These are phyloP conservation scores for Buddleja alternifolia DNA, from an alignment of 257 asterid species.

Conservation along the genomic window DNA sequence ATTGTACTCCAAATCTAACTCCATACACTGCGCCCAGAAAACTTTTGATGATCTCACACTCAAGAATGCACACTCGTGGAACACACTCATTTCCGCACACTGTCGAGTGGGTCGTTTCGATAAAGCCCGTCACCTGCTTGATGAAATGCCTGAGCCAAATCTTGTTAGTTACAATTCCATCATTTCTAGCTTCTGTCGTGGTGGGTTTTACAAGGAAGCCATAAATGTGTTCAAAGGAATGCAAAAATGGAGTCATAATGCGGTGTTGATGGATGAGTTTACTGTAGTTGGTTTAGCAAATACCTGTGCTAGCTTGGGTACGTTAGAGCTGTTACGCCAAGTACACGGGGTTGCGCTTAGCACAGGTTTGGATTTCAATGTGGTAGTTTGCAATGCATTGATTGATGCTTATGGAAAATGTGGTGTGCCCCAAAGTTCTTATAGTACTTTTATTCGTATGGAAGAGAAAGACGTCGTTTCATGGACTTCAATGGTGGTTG, in stretches of 20 bases:
- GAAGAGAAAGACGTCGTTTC: slow-evolving; percentile 60
- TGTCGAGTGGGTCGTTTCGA: slow-evolving; percentile 38
- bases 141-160: slow-evolving; percentile 68
- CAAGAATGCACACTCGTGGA: slow-evolving; percentile 69
- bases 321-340: slow-evolving; percentile 48
- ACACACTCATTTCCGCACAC: slow-evolving; percentile 44
- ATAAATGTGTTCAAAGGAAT: slow-evolving; percentile 41
- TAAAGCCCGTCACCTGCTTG: slow-evolving; percentile 51
- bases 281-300: slow-evolving; percentile 59
- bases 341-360: slow-evolving; percentile 52
- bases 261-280: slow-evolving; percentile 53
- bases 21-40: slow-evolving; percentile 44
- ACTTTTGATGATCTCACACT: slow-evolving; percentile 42
- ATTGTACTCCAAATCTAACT: slow-evolving; percentile 57
- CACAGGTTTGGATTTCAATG: slow-evolving; percentile 46
- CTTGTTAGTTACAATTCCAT: slow-evolving; percentile 61
- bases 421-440: slow-evolving; percentile 39
- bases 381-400: slow-evolving; percentile 56
- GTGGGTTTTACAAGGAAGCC: slow-evolving; percentile 47
- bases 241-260: not conserved
- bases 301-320: slow-evolving; percentile 48
- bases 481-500: slow-evolving; percentile 72
- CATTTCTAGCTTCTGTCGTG: slow-evolving; percentile 46
- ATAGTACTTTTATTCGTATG: slow-evolving; percentile 47
- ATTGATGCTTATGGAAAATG: slow-evolving; percentile 76